Base-by-base conservation (phyloP, 2,329 filamentous ascomycete species). In the Arthrobotrys conoides region DNA sequence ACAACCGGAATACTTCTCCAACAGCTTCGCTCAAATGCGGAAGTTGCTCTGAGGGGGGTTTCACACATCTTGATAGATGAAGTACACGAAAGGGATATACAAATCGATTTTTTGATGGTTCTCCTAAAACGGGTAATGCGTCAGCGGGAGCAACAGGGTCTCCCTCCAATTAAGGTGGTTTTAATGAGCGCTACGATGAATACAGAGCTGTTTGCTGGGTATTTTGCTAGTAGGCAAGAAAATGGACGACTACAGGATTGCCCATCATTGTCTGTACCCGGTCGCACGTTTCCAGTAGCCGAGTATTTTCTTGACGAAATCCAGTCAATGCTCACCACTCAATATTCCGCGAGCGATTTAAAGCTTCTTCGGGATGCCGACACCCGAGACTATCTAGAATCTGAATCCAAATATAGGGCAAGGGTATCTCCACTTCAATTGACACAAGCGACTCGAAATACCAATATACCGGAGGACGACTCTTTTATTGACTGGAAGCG, bases 1-100 rank as follows among this genome's bases (percentile, higher is more conserved):
- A 88, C 87, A 0, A 86, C 85, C 1, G 87, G 87, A n/a, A 84
- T 87, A 20, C 81, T 88, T 22, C 82, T 88, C 27, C 84, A 84
- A 65, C 84, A 86, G 71, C 82, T 88, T 20, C 85, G 86, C 69
- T 81, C 83, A 72, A 80, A 83, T 51, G 81, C 84, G 1, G 84
- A 87, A 67, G 81, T 82, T 1, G 80, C 85, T 18, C 80, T 88
- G 30, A 84, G 86, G 64, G 83, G 82, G 0, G 81, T 85, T 33
- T 87, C 87, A 2, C 86, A 88, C 80, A 82, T 88, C 18, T 81
- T 88, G 48, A 85, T 88, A 71, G 87, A 88, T 79, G 87, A 88
- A 81, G 86, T 88, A 18, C 86, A 88, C 76, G 86, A 87, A 76
- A 84, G 86, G 69, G 85, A 85, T 80, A 82, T 86, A 18, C 80